Percentiles rank a stretch among this genome's conserved stretches.
phyloP scores from a whole-genome alignment of 148 eudicot genomes.

The Silene latifolia region DNA sequence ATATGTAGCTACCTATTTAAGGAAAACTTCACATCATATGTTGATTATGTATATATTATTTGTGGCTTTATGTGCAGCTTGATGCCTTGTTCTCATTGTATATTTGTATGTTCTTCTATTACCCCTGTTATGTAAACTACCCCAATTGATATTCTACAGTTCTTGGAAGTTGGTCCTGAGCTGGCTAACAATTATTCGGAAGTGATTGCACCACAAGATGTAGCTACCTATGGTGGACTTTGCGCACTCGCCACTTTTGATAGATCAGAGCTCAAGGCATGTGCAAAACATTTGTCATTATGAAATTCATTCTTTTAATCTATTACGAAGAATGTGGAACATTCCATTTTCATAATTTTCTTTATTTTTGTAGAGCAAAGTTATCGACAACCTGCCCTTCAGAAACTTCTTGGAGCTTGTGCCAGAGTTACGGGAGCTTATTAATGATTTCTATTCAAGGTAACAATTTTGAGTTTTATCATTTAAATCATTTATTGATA shows the following conservation, averaged over 20 bases:
- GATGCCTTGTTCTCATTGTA: not conserved
- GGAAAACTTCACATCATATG: not conserved
- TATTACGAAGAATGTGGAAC: not conserved
- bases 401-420: constrained; percentile 91
- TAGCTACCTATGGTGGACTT: constrained; percentile 96
- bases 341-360: not conserved
- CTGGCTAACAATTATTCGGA: constrained; percentile 76
- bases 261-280: constrained; percentile 87
- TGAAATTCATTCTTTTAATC: not conserved
- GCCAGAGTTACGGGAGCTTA: constrained; percentile 94
- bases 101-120: not conserved
- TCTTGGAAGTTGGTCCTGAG: constrained; percentile 82
- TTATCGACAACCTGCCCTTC: constrained; percentile 87
- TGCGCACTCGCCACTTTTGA: constrained; percentile 98
- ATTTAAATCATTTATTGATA: not conserved
- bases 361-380: constrained; percentile 65
- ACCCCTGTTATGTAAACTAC: not conserved
- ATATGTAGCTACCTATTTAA: not conserved
- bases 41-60: not conserved
- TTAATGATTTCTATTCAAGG: constrained; percentile 92
- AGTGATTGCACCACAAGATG: constrained; percentile 93
- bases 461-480: constrained; percentile 24
- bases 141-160: constrained; percentile 41
- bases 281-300: constrained; percentile 7
- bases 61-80: not conserved